Evolutionary conservation across 2,329 filamentous ascomycete genomes (phyloP), one percentile per base, ranked within the genome.

Genomic region (Calonectria fujianensis): DNA sequence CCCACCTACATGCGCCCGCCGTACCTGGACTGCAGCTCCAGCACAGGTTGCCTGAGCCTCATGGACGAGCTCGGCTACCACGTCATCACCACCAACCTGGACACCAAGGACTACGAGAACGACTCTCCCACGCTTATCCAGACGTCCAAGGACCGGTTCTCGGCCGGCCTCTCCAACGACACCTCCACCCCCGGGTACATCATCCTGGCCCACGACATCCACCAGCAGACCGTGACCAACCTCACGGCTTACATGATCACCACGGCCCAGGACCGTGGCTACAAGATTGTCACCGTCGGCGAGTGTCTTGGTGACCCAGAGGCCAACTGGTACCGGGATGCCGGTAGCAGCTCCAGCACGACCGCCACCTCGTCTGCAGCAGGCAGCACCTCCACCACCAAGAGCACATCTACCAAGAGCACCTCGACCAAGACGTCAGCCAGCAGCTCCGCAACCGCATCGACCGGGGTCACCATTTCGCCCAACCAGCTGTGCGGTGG

Each of bases 21-120:
- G 0, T 88, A 85, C 66, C 84, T 86, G 13, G 85, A 84, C 37
- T 88, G 87, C 80, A 82, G 81, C 20, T 73, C 76, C 20, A 80
- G 72, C 3, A 85, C 83, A 9, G 86, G 84, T 6, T 88, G 86
- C 76, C 76, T 84, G 48, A 76, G 80, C 16, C 80, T 83, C 31
- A 75, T 87, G 69, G 80, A 77, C 3, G 77, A 76, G n/a, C 79
- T 91, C 29, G 89, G 88, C 35, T 92, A 92, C 81, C 89, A 92
- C 77, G 82, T 91, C 76, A 85, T 89, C 70, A 90, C 90, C 80
- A 90, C 89, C 79, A 89, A 91, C 78, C 83, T 92, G 31, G 90
- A 93, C 79, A 92, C 91, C 20, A 89, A 91, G 74, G 91, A 92
- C 81, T 92, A 90, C 79, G 84, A 89, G 76, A 87, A 91, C 76